Percentiles rank a stretch among this genome's conserved stretches.
Conservation (phyloP, 2,329 filamentous ascomycete genomes). For the Claviceps pusilla region DNA sequence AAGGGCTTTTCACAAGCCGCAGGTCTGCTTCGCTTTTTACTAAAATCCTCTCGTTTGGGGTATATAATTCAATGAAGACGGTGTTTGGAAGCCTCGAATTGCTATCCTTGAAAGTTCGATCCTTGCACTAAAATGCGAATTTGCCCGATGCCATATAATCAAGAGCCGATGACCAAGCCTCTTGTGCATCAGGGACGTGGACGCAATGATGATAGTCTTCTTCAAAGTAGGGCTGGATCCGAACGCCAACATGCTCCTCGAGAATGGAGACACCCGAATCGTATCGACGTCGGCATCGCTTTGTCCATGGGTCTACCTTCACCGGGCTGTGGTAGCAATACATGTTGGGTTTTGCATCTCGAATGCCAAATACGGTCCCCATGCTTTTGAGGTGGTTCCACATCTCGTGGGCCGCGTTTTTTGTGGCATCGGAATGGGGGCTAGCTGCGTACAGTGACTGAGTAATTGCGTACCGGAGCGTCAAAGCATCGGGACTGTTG, state of each 20-base stretch:
- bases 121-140: conserved; percentile 16
- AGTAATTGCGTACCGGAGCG: conserved; percentile 25
- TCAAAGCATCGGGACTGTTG: conserved; percentile 21
- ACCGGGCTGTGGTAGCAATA: conserved; percentile 30
- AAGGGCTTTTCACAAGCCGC: not conserved
- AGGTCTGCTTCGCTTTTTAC: not conserved
- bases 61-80: not conserved
- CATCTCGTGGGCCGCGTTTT: conserved; percentile 22
- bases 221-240: conserved; percentile 26
- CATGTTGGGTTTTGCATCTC: conserved; percentile 22
- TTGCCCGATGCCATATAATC: conserved; percentile 13
- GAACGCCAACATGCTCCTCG: conserved; percentile 23
- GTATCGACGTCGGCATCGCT: conserved; percentile 27
- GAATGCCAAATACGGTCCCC: conserved; percentile 21
- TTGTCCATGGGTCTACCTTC: conserved; percentile 29
- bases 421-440: conserved; percentile 20
- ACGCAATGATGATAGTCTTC: conserved; percentile 28
- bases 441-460: conserved; percentile 23
- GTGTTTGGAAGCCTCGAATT: not conserved
- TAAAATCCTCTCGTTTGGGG: not conserved
- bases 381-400: conserved; percentile 22
- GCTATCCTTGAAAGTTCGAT: not conserved
- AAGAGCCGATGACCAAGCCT: conserved; percentile 24
- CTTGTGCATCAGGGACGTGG: conserved; percentile 22
- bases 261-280: conserved; percentile 22